Base-by-base conservation (phyloP, 768 basidiomycete species). In the Lactifluus volemus region DNA sequence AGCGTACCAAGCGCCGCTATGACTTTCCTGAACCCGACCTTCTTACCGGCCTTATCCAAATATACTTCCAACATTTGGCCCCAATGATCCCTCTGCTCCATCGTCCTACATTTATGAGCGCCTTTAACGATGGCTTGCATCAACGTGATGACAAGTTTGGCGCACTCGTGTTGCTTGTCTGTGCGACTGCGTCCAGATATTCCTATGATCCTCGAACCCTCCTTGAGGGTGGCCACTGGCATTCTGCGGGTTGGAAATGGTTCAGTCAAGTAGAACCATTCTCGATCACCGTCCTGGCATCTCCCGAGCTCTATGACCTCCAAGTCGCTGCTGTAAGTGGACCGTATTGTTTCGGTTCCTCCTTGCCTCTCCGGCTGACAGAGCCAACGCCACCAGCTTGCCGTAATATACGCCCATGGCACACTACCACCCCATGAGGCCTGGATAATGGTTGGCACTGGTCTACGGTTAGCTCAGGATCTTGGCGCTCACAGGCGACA, bases 391-490 rank as follows among this genome's bases (percentile, higher is more conserved):
- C 25, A 69, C 61, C n/a, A 75, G 79, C 51, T 69, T 69, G 63
- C 77, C 7, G 68, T 72, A 1, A 58, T 70, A 53, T 76, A 69
- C 71, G 75, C 72, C 68, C 79, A 73, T 55, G 75, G 77, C 17
- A 70, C 71, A 15, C 78, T 77, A 29, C 72, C 78, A 10, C 79
- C 79, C 5, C 81, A 82, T 65, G 75, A 77, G 5, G 71, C 74
- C 42, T 88, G 85, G 85, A 76, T 79, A 15, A 67, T 83, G 25
- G 72, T 82, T 30, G 86, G 81, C 0, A 72, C 86, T 51, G 86
- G 84, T 25, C 70, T 92, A 30, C 83, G 88, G 4, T 73, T 85
- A 58, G 84, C 84, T 0, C 84, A 89, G 68, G 89, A 93, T 66
- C 82, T 89, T 41, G 84, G 91, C 29, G 86, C 84, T 0, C 91